Base-by-base conservation (phyloP, 2,329 filamentous ascomycete species). In the Aspergillus sp. region DNA sequence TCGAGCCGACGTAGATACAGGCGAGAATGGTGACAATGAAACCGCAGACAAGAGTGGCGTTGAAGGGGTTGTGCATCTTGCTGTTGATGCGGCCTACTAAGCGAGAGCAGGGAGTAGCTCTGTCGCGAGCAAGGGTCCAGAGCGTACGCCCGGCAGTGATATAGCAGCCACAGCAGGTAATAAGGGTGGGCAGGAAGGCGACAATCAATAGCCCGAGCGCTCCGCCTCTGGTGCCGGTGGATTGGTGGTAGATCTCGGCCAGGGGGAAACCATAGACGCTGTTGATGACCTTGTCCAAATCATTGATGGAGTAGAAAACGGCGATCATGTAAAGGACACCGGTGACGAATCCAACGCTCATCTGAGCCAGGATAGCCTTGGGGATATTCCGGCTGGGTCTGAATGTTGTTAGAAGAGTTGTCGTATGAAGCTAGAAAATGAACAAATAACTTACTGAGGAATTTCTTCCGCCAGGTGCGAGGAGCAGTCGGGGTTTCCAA, bases 391-490 rank as follows among this genome's bases (percentile, higher is more conserved):
- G 57, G 42, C 65, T 68, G 1, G 67, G 66, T 26, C 63, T 65
- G 34, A 19, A 19, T 19, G 19, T 3, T 29, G 41, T 56, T 40
- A 57, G 56, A 19, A 19, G 19, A 19, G 19, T 19, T 19, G 19
- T 19, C 19, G 19, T 19, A 2, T 19, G 19, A 19, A 19, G 19
- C 19, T 19, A 2, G 19, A 19, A 19, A 19, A 19, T 19, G 19
- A 19, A 19, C 19, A 41, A 7, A 10, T 29, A 29, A 43, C 55
- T 49, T 52, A 66, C 62, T 61, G 59, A 7, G 69, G 80, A 36
- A 84, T 82, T 60, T 85, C 82, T 60, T 86, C 82, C 0, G 80
- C 77, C 36, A 85, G 61, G 58, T 85, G 83, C 1, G 78, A 78
- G 1, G 80, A 77, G 42, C 80, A 78, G 57, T 87, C 83, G 0